A percentile compares a stretch with the other conserved stretches of the same genome.
These are phyloP conservation scores for Tetrahymena borealis DNA, from an alignment of 73 alveolate genomes.

Conservation along the genomic window DNA sequence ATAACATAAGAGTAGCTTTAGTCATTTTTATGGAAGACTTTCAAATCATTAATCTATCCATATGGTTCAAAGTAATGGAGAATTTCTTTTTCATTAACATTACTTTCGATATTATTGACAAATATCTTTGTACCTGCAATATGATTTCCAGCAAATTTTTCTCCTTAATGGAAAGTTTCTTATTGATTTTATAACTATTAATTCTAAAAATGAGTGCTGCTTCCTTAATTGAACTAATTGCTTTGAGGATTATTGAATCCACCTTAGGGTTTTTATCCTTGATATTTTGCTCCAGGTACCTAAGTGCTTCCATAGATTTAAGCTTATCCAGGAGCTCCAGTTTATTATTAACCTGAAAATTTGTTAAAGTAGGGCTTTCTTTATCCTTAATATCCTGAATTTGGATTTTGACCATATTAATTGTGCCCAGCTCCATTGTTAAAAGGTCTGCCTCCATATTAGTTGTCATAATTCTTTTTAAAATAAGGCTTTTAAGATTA, in stretches of 20 bases:
- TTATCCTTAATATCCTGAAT: not conserved
- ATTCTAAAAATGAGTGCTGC: not conserved
- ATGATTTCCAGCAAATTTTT: not conserved
- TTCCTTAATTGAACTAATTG: not conserved
- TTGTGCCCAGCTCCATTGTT: not conserved
- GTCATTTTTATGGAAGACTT: not conserved
- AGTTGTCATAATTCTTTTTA: not conserved
- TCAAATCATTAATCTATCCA: not conserved
- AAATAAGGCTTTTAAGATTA: not conserved
- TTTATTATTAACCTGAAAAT: not conserved
- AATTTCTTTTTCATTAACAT: not conserved
- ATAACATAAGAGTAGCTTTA: not conserved
- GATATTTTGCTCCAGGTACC: not conserved
- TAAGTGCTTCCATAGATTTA: not conserved
- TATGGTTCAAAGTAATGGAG: not conserved
- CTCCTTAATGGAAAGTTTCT: not conserved
- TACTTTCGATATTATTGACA: not conserved
- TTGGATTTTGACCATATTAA: not conserved
- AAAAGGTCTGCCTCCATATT: not conserved
- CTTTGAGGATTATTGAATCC: not conserved
- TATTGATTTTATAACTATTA: not conserved
- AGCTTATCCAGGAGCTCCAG: not conserved
- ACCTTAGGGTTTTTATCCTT: not conserved
- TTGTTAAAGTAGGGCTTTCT: not conserved
- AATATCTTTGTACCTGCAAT: not conserved